A percentile compares a stretch with the other conserved stretches of the same genome.
phyloP scores from a whole-genome alignment of 768 basidiomycete species.

The Boletus edulis region DNA sequence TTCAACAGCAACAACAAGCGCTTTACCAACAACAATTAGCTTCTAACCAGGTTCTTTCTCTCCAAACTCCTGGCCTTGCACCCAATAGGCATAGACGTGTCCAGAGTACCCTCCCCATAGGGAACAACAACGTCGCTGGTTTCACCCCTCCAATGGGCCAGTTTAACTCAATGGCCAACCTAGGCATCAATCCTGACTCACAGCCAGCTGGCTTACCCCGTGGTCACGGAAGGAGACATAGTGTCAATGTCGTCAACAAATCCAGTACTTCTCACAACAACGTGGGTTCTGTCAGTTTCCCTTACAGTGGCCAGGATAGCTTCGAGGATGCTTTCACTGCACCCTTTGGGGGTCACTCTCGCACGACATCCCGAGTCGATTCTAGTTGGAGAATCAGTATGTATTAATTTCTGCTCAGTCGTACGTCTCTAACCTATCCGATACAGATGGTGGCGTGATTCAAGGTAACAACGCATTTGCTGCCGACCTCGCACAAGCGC shows the following conservation, averaged over 20 bases:
- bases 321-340: slow-evolving; percentile 82
- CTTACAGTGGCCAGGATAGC: slow-evolving; percentile 54
- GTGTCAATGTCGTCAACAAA: slow-evolving; percentile 90
- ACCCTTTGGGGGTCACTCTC: slow-evolving; percentile 65
- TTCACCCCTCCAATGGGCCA: slow-evolving; percentile 54
- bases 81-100: slow-evolving; percentile 80
- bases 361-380: slow-evolving; percentile 72
- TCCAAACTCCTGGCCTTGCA: slow-evolving; percentile 72
- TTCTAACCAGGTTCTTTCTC: slow-evolving; percentile 80
- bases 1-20: slow-evolving; percentile 88
- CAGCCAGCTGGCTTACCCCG: slow-evolving; percentile 68
- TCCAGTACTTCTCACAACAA: slow-evolving; percentile 42
- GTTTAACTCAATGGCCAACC: slow-evolving; percentile 52
- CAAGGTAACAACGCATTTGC: slow-evolving; percentile 63
- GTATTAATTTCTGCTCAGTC: slow-evolving; percentile 28
- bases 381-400: slow-evolving; percentile 88
- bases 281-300: slow-evolving; percentile 49
- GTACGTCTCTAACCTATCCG: slow-evolving; percentile 8
- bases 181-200: slow-evolving; percentile 60
- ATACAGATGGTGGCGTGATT: slow-evolving; percentile 68
- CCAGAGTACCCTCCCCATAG: slow-evolving; percentile 77
- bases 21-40: slow-evolving; percentile 89
- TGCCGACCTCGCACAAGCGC: slow-evolving; percentile 92
- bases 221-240: slow-evolving; percentile 86
- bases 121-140: slow-evolving; percentile 36